phyloP scores from a whole-genome alignment of 1,139 yeast species.

The Debaryomycetaceae sp. region DNA sequence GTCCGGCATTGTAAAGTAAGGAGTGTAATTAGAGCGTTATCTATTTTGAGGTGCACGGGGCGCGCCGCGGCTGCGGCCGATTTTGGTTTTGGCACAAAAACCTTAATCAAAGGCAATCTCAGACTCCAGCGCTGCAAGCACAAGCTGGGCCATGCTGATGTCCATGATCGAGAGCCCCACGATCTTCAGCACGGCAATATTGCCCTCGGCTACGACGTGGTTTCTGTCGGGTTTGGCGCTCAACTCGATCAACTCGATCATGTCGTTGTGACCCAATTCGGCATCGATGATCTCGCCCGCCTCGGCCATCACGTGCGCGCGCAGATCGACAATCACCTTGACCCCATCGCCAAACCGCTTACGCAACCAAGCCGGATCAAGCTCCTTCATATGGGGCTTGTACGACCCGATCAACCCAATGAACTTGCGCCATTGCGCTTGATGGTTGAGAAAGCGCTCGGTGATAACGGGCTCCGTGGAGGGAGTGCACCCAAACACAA shows the following conservation, averaged over 20 bases:
- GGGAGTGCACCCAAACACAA: constrained; percentile 60
- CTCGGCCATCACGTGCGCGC: constrained; percentile 51
- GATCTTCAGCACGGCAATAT: constrained; percentile 43
- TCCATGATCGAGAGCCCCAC: constrained; percentile 67
- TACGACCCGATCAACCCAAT: constrained; percentile 65
- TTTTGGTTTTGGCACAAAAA: no score
- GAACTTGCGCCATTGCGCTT: constrained; percentile 30
- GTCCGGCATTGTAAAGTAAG: no score
- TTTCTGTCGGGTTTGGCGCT: constrained; percentile 4
- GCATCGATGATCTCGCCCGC: constrained; percentile 62
- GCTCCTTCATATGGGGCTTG: constrained; percentile 65
- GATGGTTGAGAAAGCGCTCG: constrained; percentile 26
- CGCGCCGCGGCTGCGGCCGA: no score
- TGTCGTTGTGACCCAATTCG: constrained; percentile 26
- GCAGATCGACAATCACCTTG: constrained; percentile 58
- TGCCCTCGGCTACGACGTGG: constrained; percentile 12
- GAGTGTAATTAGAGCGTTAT: no score
- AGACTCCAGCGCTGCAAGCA: constrained; percentile 17
- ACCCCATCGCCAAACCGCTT: no score
- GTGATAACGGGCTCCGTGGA: constrained; percentile 45
- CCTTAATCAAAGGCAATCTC: no score
- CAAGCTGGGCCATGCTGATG: constrained; percentile 37
- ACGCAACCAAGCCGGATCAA: constrained; percentile 41
- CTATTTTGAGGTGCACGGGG: no score
- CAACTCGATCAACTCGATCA: constrained; percentile 45